Evolutionary conservation across 345 rosid genomes (phyloP).

Genomic region (Abelmoschus esculentus): DNA sequence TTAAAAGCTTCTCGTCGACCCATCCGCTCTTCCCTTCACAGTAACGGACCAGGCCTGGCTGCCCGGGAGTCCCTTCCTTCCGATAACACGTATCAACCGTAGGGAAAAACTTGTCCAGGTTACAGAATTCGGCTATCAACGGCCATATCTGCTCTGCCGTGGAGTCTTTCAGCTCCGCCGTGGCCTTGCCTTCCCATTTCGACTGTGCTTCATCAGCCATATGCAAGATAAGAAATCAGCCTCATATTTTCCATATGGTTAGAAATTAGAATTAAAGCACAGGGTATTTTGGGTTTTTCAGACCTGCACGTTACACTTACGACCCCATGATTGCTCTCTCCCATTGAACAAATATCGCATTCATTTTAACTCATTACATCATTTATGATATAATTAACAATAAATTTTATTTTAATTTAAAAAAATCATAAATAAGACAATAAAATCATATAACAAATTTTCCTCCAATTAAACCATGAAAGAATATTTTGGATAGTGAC

Average conservation of each 20-base stretch:
- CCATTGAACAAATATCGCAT: too few relatives aligned
- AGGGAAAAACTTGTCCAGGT: constrained; percentile 46
- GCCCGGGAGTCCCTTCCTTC: constrained; percentile 33
- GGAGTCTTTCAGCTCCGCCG: constrained; percentile 25
- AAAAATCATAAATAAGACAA: too few relatives aligned
- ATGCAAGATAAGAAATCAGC: not conserved
- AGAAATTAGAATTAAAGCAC: too few relatives aligned
- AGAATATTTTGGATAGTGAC: too few relatives aligned
- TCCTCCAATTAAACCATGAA: too few relatives aligned
- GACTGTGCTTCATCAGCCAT: constrained; percentile 14
- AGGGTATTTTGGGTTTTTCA: too few relatives aligned
- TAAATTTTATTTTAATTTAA: too few relatives aligned
- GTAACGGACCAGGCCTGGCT: constrained; percentile 49
- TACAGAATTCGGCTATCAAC: constrained; percentile 52
- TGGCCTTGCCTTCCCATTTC: constrained; percentile 53
- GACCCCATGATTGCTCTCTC: too few relatives aligned
- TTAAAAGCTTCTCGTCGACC: constrained; percentile 7
- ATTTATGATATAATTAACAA: too few relatives aligned
- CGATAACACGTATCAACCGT: constrained; percentile 33
- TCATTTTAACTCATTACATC: too few relatives aligned
- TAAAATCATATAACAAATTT: too few relatives aligned
- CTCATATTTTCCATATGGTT: constrained; percentile 29
- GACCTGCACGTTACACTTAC: too few relatives aligned
- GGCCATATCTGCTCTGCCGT: constrained; percentile 52
- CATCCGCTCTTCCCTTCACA: constrained; percentile 14